Percentiles rank a stretch among this genome's conserved stretches.
These are phyloP conservation scores for Pulveroboletus sp. DNA, from an alignment of 768 basidiomycete species.

Conservation along the genomic window DNA sequence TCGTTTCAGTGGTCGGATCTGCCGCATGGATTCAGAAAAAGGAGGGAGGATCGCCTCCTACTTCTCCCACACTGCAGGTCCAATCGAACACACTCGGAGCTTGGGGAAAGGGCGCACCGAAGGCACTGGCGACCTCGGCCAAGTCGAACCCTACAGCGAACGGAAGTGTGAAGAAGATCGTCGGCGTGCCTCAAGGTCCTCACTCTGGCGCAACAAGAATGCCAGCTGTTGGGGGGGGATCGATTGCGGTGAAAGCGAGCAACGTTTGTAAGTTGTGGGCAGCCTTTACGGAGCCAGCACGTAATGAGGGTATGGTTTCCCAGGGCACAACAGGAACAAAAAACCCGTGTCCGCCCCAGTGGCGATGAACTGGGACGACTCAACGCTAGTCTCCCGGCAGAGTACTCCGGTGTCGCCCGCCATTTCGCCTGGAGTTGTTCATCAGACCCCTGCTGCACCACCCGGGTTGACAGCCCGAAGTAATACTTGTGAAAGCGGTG, in stretches of 20 bases:
- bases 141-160: constrained; percentile 17
- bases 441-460: constrained; percentile 5
- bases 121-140: constrained; percentile 1
- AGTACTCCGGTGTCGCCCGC: constrained; percentile 11
- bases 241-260: constrained; percentile 22
- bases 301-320: neutral
- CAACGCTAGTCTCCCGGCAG: constrained; percentile 11
- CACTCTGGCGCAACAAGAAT: neutral
- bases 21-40: constrained; percentile 21
- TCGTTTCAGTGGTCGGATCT: constrained; percentile 27
- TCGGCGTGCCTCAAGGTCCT: constrained; percentile 3
- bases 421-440: constrained; percentile 1
- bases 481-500: constrained; percentile 10
- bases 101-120: constrained; percentile 19
- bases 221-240: constrained; percentile 28
- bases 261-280: constrained; percentile 26
- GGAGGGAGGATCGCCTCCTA: neutral
- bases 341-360: constrained; percentile 1
- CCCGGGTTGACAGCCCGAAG: constrained; percentile 8
- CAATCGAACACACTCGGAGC: constrained; percentile 5
- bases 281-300: neutral
- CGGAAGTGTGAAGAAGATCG: constrained; percentile 18
- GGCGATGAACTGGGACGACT: constrained; percentile 20
- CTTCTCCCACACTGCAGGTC: neutral
- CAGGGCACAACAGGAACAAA: constrained; percentile 15